phyloP scores from a whole-genome alignment of 176 grass and related monocot genomes.

The Oryza coarctata region DNA sequence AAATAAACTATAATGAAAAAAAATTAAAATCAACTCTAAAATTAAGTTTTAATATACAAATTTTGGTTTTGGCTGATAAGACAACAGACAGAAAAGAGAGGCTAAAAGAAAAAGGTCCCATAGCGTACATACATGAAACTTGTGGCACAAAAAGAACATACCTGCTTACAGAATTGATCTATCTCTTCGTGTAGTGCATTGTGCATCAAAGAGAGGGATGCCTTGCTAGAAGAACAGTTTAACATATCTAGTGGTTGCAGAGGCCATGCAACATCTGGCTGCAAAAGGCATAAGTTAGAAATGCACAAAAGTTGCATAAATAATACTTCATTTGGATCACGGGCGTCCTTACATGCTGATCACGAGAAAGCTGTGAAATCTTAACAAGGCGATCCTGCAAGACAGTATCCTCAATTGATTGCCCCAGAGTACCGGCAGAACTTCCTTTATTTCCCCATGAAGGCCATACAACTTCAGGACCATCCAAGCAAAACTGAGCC shows the following conservation, averaged over 20 bases:
- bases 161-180: slow-evolving; percentile 92
- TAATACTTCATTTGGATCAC: slow-evolving; percentile 9
- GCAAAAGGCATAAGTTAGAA: slow-evolving; percentile 57
- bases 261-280: slow-evolving; percentile 91
- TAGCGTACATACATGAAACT: slow-evolving; percentile 5
- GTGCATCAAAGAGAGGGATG: slow-evolving; percentile 65
- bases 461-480: slow-evolving; percentile 97
- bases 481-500: slow-evolving; percentile 80
- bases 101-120: slow-evolving; percentile 5
- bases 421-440: slow-evolving; percentile 55
- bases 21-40: too few species aligned
- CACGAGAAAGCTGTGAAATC: slow-evolving; percentile 84
- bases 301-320: slow-evolving; percentile 29
- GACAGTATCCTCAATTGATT: slow-evolving; percentile 78
- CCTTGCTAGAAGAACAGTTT: slow-evolving; percentile 55
- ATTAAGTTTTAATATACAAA: too few species aligned
- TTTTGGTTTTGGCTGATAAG: too few species aligned
- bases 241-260: slow-evolving; percentile 80
- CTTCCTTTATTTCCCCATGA: slow-evolving; percentile 67
- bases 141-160: slow-evolving; percentile 34
- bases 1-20: too few species aligned
- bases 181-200: slow-evolving; percentile 93
- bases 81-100: neutral
- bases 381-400: slow-evolving; percentile 86
- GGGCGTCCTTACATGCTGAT: slow-evolving; percentile 88